Evolutionary conservation across 1,284 basidiomycete species (phyloP).

Genomic region (Ganoderma meredithae): DNA sequence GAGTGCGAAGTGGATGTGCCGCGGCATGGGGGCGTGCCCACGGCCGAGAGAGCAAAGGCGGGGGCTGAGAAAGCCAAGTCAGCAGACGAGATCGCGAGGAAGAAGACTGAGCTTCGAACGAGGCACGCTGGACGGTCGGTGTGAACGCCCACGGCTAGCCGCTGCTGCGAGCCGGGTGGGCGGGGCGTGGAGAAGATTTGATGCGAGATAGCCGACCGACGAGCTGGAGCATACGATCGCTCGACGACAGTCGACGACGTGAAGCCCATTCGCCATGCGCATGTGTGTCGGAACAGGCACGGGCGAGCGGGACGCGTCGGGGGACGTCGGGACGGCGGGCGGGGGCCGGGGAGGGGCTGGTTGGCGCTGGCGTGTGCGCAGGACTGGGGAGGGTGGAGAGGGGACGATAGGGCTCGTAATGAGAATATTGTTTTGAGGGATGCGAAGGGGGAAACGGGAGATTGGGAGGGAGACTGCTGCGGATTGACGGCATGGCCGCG

Average conservation of each 20-base stretch:
- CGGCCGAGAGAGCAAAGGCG: conserved; percentile 23
- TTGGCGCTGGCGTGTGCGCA: not conserved
- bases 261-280: not conserved
- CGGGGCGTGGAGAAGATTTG: conserved; percentile 32
- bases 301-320: not conserved
- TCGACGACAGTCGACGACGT: too few relatives aligned
- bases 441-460: conserved; percentile 12
- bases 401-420: not conserved
- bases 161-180: conserved; percentile 9
- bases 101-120: conserved; percentile 24
- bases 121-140: conserved; percentile 35
- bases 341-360: not conserved
- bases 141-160: conserved; percentile 20
- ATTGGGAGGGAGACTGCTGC: conserved; percentile 31
- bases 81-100: conserved; percentile 34
- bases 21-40: conserved; percentile 16
- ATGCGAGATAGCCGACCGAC: conserved; percentile 29
- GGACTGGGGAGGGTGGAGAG: conserved; percentile 9
- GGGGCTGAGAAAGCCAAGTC: conserved; percentile 29
- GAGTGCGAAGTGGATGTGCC: not conserved
- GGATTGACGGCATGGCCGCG: conserved; percentile 36
- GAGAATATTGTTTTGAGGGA: conserved; percentile 5
- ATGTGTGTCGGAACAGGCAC: not conserved
- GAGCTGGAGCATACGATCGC: not conserved
- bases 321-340: not conserved